These are phyloP conservation scores for Populus hybrid DNA, from an alignment of 441 rosid genomes.

Conservation along the genomic window DNA sequence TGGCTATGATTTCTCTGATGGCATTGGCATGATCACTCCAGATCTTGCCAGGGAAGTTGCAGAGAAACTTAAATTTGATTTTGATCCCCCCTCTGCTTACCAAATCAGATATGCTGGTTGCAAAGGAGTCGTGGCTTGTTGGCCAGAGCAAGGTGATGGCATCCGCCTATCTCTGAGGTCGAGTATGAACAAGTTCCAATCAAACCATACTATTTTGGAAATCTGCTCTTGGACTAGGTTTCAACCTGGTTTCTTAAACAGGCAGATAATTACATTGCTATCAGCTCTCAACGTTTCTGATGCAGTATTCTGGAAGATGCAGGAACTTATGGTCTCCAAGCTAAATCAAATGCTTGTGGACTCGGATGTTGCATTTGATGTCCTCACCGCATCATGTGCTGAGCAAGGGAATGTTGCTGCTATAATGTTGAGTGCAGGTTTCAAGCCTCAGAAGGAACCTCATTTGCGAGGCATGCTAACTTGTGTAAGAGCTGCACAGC, in stretches of 20 bases:
- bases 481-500: conserved; percentile 84
- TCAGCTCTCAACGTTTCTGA: conserved; percentile 65
- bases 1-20: conserved; percentile 73
- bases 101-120: conserved; percentile 94
- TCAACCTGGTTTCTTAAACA: conserved; percentile 91
- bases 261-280: conserved; percentile 83
- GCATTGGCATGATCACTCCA: conserved; percentile 79
- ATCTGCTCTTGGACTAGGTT: conserved; percentile 95
- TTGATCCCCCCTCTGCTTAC: conserved; percentile 65
- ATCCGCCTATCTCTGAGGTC: conserved; percentile 59
- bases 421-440: conserved; percentile 91
- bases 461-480: conserved; percentile 87
- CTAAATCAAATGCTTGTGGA: conserved; percentile 67
- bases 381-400: conserved; percentile 78
- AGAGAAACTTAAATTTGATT: conserved; percentile 58
- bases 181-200: conserved; percentile 75
- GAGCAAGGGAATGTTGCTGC: conserved; percentile 81
- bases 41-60: conserved; percentile 81
- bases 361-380: conserved; percentile 75
- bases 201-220: conserved; percentile 67
- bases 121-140: conserved; percentile 93
- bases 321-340: conserved; percentile 57
- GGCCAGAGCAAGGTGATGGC: conserved; percentile 69
- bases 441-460: conserved; percentile 74
- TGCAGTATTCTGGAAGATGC: conserved; percentile 75